phyloP scores from a whole-genome alignment of 1,284 basidiomycete species.

The Earliella scabrosa region DNA sequence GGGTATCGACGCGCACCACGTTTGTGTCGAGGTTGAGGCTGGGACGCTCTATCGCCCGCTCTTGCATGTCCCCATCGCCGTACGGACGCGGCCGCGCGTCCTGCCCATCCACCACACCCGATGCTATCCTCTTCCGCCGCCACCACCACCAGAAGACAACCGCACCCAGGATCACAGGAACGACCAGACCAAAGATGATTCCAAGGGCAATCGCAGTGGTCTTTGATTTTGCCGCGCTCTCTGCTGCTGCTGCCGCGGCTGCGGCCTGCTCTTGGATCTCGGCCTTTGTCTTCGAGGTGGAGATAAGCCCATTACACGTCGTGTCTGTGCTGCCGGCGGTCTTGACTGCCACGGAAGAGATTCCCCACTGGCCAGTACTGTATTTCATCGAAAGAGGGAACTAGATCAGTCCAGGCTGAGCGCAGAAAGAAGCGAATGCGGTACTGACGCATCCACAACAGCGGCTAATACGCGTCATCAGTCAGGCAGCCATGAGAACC shows the following conservation, averaged over 20 bases:
- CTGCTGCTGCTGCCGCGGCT: conserved; percentile 7
- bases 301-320: conserved; percentile 22
- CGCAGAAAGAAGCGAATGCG: neutral
- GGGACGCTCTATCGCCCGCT: conserved; percentile 7
- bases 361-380: conserved; percentile 33
- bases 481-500: neutral
- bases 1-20: conserved; percentile 14
- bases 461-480: conserved; percentile 19
- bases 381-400: neutral
- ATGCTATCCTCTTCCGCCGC: conserved; percentile 11
- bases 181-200: conserved; percentile 26
- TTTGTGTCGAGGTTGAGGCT: conserved; percentile 21
- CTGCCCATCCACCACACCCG: conserved; percentile 20
- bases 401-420: neutral
- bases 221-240: conserved; percentile 16
- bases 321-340: conserved; percentile 25
- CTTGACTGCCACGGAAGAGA: conserved; percentile 23
- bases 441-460: conserved; percentile 30
- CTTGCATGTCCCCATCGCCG: conserved; percentile 8
- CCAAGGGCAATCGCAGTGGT: conserved; percentile 29
- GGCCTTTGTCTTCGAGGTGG: conserved; percentile 22
- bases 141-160: conserved; percentile 26
- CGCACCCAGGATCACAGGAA: conserved; percentile 21
- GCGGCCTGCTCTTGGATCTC: conserved; percentile 19
- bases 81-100: conserved; percentile 22